Conservation (phyloP, 768 basidiomycete species). For the Mycena rosella region DNA sequence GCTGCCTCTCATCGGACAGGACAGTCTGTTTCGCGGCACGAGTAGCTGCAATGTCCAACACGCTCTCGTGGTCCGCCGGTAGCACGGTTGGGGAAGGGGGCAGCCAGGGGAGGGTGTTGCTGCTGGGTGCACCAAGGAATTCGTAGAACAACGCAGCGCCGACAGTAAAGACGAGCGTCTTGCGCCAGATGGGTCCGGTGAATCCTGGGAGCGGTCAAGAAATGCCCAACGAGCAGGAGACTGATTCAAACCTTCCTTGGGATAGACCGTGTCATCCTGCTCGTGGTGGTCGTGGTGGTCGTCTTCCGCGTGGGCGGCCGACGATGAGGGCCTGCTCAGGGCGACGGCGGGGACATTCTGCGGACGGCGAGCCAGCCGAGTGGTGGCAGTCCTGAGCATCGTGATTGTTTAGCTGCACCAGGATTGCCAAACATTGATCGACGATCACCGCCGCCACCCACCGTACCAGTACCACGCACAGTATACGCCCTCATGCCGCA, state of each 20-base stretch:
- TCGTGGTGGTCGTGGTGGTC: constrained; percentile 55
- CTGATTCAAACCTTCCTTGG: constrained; percentile 75
- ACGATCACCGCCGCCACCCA: too few species aligned
- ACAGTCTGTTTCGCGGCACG: constrained; percentile 25
- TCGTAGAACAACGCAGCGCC: constrained; percentile 72
- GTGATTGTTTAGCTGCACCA: constrained; percentile 7
- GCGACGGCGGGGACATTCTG: constrained; percentile 44
- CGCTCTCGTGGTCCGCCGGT: neutral
- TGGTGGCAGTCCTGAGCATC: constrained; percentile 36
- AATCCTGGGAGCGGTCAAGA: constrained; percentile 61
- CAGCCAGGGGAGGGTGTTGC: constrained; percentile 55
- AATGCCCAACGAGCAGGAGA: neutral
- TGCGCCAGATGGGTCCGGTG: constrained; percentile 75
- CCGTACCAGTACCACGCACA: too few species aligned
- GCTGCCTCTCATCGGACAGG: constrained; percentile 16
- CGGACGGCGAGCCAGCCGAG: constrained; percentile 49
- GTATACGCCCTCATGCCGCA: too few species aligned
- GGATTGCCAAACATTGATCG: neutral
- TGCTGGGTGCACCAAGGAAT: constrained; percentile 71
- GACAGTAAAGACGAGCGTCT: constrained; percentile 65
- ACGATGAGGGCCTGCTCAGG: constrained; percentile 59
- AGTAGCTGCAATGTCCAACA: constrained; percentile 6
- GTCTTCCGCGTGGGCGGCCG: constrained; percentile 51
- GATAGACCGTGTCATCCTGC: constrained; percentile 57
- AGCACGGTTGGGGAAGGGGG: neutral